Conservation (phyloP, 2,329 filamentous ascomycete genomes). For the Plectosphaerella sp. region DNA sequence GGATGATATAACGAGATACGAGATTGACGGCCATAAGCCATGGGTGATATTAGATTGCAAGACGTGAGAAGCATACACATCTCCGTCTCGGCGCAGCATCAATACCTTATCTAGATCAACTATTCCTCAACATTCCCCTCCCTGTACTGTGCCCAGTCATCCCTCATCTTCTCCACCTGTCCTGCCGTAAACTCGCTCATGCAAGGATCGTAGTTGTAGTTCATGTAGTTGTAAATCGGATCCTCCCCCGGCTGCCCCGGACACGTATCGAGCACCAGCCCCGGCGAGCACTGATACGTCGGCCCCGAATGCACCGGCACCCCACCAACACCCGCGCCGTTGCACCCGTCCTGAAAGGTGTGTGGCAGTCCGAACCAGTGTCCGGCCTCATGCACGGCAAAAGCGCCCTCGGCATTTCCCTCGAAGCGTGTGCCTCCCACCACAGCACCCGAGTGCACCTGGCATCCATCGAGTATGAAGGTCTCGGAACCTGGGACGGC, state of each 20-base stretch:
- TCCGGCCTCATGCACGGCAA: conserved; percentile 30
- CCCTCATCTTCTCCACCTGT: conserved; percentile 6
- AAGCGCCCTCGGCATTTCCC: conserved; percentile 7
- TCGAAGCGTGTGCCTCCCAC: conserved; percentile 7
- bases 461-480: conserved; percentile 14
- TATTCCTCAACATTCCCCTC: background rate
- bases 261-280: conserved; percentile 2
- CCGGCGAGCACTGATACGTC: conserved; percentile 4
- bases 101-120: no score
- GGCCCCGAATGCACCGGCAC: conserved; percentile 15
- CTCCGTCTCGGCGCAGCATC: no score
- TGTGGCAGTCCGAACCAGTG: conserved; percentile 39
- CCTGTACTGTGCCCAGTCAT: conserved; percentile 1
- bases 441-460: conserved; percentile 10
- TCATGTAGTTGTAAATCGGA: conserved; percentile 11
- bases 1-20: no score
- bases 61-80: no score
- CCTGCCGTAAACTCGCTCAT: conserved; percentile 6
- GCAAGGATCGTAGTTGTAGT: conserved; percentile 6
- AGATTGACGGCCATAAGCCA: no score
- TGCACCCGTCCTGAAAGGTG: conserved; percentile 29
- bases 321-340: conserved; percentile 17
- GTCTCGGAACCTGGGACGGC: background rate
- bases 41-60: no score
- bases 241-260: conserved; percentile 6